phyloP scores from a whole-genome alignment of 176 grass and related monocot species.

The Puccinellia tenuiflora region DNA sequence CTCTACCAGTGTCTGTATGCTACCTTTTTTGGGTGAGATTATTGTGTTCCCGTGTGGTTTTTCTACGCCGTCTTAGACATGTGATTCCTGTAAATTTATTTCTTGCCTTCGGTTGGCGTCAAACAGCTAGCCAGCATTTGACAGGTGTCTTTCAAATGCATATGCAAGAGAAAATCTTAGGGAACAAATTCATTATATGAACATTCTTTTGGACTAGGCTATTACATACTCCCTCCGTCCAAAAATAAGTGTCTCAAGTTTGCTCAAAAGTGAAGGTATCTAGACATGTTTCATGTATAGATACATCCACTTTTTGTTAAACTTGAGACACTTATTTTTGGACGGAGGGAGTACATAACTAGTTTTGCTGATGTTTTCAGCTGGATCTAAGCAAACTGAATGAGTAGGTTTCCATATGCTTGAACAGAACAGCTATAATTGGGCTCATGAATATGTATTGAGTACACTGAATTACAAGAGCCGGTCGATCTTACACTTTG shows the following conservation, averaged over 20 bases:
- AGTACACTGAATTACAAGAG: not conserved
- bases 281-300: no score
- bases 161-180: not conserved
- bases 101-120: not conserved
- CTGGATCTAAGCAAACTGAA: not conserved
- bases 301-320: no score
- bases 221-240: no score
- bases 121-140: not conserved
- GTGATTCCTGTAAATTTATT: not conserved
- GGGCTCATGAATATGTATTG: not conserved
- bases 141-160: not conserved
- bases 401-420: not conserved
- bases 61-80: not conserved
- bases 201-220: not conserved
- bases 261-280: no score
- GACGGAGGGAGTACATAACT: no score
- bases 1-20: not conserved
- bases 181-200: not conserved
- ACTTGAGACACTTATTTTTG: no score
- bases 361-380: not conserved
- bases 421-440: not conserved
- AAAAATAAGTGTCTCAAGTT: no score
- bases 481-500: not conserved
- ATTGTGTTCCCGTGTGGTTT: not conserved
- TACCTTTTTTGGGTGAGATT: slow-evolving; percentile 3